phyloP scores from a whole-genome alignment of 2,329 filamentous ascomycete species.

The Phaeoacremonium minimum region DNA sequence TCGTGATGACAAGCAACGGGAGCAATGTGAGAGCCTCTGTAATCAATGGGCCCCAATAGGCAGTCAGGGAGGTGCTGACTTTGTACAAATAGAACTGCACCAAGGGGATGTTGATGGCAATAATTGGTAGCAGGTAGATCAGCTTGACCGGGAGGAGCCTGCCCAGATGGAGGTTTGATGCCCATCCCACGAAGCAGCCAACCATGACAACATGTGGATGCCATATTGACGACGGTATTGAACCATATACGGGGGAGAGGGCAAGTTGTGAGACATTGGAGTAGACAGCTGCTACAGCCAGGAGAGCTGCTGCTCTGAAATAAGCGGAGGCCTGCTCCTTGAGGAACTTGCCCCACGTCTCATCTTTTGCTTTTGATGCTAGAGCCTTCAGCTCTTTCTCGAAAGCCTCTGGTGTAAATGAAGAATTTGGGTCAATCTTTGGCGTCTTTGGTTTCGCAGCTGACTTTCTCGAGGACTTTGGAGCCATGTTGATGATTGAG shows the following conservation, averaged over 20 bases:
- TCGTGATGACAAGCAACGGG: slow-evolving; percentile 61
- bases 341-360: slow-evolving; percentile 26
- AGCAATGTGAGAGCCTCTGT: slow-evolving; percentile 72
- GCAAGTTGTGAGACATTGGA: slow-evolving; percentile 70
- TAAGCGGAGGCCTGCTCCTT: slow-evolving; percentile 34
- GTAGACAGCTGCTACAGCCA: slow-evolving; percentile 56
- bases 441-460: slow-evolving; percentile 15
- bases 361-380: slow-evolving; percentile 35
- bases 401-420: slow-evolving; percentile 46
- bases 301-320: slow-evolving; percentile 34
- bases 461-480: slow-evolving; percentile 11
- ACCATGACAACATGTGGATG: slow-evolving; percentile 65
- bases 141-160: slow-evolving; percentile 44
- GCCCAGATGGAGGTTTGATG: slow-evolving; percentile 56
- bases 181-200: slow-evolving; percentile 68
- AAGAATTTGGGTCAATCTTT: slow-evolving; percentile 22
- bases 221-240: slow-evolving; percentile 69
- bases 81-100: slow-evolving; percentile 69
- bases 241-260: slow-evolving; percentile 84
- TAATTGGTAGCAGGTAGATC: slow-evolving; percentile 58
- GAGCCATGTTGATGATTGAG: slow-evolving; percentile 22
- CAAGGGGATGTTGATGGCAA: slow-evolving; percentile 71
- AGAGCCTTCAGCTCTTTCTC: slow-evolving; percentile 50
- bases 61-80: slow-evolving; percentile 62
- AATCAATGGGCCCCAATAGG: slow-evolving; percentile 67